Evolutionary conservation across 208 protist genomes (phyloP).

Genomic region (Trypanosoma mega): DNA sequence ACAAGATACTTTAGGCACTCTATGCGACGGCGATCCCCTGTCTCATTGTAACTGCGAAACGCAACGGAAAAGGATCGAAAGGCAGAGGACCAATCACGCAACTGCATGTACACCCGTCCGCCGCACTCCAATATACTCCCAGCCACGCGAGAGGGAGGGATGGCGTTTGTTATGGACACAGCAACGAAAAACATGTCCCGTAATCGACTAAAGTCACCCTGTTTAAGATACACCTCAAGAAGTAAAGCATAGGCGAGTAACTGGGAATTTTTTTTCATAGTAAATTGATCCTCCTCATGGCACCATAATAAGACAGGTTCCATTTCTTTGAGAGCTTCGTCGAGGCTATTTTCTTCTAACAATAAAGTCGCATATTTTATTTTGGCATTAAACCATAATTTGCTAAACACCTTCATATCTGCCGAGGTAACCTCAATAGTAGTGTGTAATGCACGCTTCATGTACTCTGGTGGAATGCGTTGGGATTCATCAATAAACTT

Average conservation of each 20-base stretch:
- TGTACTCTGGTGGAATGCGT: constrained; percentile 43
- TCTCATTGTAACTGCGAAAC: constrained; percentile 94
- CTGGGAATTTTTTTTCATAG: constrained; percentile 31
- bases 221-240: constrained; percentile 87
- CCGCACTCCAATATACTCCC: constrained; percentile 93
- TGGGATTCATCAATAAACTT: constrained; percentile 90
- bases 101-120: constrained; percentile 81
- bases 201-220: constrained; percentile 70
- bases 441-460: constrained; percentile 57
- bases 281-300: constrained; percentile 47
- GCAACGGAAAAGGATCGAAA: constrained; percentile 92
- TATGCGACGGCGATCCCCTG: constrained; percentile 72
- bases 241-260: constrained; percentile 85
- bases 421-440: constrained; percentile 65
- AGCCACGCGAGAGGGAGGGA: constrained; percentile 89
- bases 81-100: constrained; percentile 90
- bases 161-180: constrained; percentile 46
- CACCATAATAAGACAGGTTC: constrained; percentile 70
- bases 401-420: constrained; percentile 39
- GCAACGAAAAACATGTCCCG: constrained; percentile 41
- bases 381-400: constrained; percentile 92
- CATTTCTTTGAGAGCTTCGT: constrained; percentile 43
- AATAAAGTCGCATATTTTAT: constrained; percentile 70
- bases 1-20: constrained; percentile 93
- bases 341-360: constrained; percentile 24